phyloP scores from a whole-genome alignment of 306 rosid species.

The Rosa multiflora region DNA sequence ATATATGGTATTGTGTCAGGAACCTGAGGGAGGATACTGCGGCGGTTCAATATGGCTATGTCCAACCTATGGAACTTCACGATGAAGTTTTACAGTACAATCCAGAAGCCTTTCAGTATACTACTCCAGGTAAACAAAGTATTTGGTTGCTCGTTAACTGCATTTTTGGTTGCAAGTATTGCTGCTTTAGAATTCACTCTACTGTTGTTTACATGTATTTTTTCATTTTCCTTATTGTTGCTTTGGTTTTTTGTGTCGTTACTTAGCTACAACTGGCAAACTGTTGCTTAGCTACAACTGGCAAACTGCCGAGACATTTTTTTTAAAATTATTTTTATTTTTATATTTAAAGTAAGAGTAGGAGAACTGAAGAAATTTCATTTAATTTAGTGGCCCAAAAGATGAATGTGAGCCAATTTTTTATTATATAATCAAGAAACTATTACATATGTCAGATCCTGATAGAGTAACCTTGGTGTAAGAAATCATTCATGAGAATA shows the following conservation, averaged over 20 bases:
- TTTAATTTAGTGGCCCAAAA: not conserved
- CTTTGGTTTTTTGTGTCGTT: not conserved
- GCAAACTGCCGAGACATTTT: not conserved
- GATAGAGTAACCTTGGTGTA: not conserved
- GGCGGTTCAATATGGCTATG: slow-evolving; percentile 36
- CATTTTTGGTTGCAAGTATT: slow-evolving; percentile 3
- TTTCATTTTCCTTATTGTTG: not conserved
- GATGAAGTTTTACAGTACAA: slow-evolving; percentile 74
- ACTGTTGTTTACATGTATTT: not conserved
- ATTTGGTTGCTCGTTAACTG: slow-evolving; percentile 36
- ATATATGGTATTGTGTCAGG: slow-evolving; percentile 44
- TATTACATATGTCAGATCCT: not conserved
- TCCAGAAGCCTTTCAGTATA: slow-evolving; percentile 71
- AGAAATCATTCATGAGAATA: not conserved
- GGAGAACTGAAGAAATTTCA: not conserved
- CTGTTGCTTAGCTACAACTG: not conserved
- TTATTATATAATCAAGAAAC: not conserved
- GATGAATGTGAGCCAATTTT: not conserved
- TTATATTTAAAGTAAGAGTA: not conserved
- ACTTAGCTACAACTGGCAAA: not conserved
- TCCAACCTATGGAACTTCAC: slow-evolving; percentile 66
- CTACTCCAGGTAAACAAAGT: slow-evolving; percentile 77
- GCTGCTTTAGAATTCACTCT: not conserved
- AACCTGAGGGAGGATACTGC: slow-evolving; percentile 68
- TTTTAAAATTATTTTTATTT: not conserved